Base-by-base conservation (phyloP, 495 filamentous ascomycete species). In the Xylaria nigripes region DNA sequence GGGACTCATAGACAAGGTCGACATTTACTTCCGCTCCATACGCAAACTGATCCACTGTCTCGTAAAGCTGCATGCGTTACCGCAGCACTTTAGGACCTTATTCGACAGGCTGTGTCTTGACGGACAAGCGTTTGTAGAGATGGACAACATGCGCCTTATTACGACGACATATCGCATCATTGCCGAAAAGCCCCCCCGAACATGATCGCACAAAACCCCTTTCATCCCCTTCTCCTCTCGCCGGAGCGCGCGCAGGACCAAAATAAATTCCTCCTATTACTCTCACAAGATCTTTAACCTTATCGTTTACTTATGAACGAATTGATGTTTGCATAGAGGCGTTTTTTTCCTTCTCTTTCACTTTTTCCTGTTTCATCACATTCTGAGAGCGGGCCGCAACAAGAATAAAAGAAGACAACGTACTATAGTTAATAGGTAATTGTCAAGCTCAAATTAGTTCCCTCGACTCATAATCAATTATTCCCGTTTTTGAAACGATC, bases 121-220 rank as follows among this genome's bases (percentile, higher is more conserved):
- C 54, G 77, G 80, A 0, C 70, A 81, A 59, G 80, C 81, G 0
- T 84, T 84, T 50, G 75, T 84, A 51, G 74, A 82, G 71, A 82
- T 82, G 76, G 81, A 84, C 50, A 75, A 66, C 29, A 77, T 80
- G 74, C 76, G 79, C 13, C 66, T 84, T 16, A 76, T 79, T 21
- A 78, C 79, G 6, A 84, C 81, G 23, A 82, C 78, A 48, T 83
- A 84, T 50, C 79, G 80, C 56, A 75, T 82, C 57, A 74, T 84
- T 49, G 81, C 80, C 8, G 74, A 77, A 67, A 84, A 84, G 66
- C 81, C 79, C n/a, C 23, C 50, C 6, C 15, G 16, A 15, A 8
- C 32, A 6, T 48, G 22, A 46, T 47, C 18, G 10, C 16, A 23
- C 22, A 15, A 44, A 6, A 8, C 41, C 22, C 13, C 18, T 44